phyloP scores from a whole-genome alignment of 2,329 filamentous ascomycete species.

The Rhynchosporium graminicola region DNA sequence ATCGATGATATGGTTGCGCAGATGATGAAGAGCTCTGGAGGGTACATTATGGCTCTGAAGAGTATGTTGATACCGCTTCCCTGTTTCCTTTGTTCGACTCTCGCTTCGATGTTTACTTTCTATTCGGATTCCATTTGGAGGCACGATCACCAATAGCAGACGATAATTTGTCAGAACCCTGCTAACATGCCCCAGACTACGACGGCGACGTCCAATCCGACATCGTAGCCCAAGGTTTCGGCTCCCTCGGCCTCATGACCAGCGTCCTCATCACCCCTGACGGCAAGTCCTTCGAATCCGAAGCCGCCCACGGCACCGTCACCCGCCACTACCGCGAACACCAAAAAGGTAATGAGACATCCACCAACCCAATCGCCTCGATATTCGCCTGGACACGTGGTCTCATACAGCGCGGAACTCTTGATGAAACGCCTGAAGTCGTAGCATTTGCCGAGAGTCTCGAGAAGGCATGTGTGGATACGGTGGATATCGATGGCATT shows the following conservation, averaged over 20 bases:
- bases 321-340: constrained; percentile 98
- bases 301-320: constrained; percentile 97
- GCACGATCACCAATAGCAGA: background rate
- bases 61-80: constrained; percentile 57
- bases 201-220: constrained; percentile 99
- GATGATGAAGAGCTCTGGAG: constrained; percentile 98
- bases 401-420: constrained; percentile 86
- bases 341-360: constrained; percentile 96
- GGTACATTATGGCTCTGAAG: constrained; percentile 97
- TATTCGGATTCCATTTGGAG: background rate
- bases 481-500: constrained; percentile 88
- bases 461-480: constrained; percentile 91
- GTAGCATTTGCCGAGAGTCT: constrained; percentile 88
- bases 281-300: constrained; percentile 95
- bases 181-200: constrained; percentile 67
- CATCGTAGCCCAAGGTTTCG: constrained; percentile 96
- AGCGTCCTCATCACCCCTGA: constrained; percentile 95
- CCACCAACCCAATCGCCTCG: constrained; percentile 97
- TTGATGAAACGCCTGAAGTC: constrained; percentile 90
- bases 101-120: constrained; percentile 4
- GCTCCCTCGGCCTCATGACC: constrained; percentile 97
- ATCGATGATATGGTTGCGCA: constrained; percentile 99
- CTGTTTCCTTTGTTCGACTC: background rate
- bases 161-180: constrained; percentile 2
- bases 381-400: constrained; percentile 99